Base-by-base conservation (phyloP, 106 monocot genomes). In the Allium sativum region DNA sequence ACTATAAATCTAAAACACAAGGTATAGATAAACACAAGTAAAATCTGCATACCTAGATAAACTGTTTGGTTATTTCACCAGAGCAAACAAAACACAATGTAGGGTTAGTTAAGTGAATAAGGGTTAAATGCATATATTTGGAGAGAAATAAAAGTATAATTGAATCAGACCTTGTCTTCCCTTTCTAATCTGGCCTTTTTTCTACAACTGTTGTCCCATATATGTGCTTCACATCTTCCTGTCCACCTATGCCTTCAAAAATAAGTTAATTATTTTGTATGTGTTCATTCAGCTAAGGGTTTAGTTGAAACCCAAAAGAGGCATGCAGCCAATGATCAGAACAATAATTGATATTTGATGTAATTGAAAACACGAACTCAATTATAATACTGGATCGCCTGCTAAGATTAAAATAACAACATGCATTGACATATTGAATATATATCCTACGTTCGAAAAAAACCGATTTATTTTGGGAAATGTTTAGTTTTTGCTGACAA, bases 201-300 rank as follows among this genome's bases (percentile, higher is more conserved):
- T 48, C 89, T 83, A 59, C 86, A 89, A 71, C 80, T 89, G 65
- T 94, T 94, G 61, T 94, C 93, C 89, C 93, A 89, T 58, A 94
- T 47, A 69, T 94, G 89, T 11, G 93, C 93, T 73, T 89, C 93
- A 64, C 83, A 94, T 69, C 93, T 86, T 55, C 93, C 89, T 1
- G 93, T 94, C 93, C 93, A 94, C 58, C 93, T 76, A 76, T 94
- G 93, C 78, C 93, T 94, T 45, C 48, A 76, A 44, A 67, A 9
- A 13, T 42, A 59, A 50, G 31, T 31, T 31, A 31, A 31, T 31
- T 31, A 5, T 31, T 31, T 31, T 31, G 31, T 5, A 31, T 31
- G 31, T 31, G 5, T 31, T 31, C 5, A 5, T 0, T 31, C 31
- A 31, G 2, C 5, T 31, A 31, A 31, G 31, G 31, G 4, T 31